Conservation (phyloP, 345 rosid species). For the Draba incana region DNA sequence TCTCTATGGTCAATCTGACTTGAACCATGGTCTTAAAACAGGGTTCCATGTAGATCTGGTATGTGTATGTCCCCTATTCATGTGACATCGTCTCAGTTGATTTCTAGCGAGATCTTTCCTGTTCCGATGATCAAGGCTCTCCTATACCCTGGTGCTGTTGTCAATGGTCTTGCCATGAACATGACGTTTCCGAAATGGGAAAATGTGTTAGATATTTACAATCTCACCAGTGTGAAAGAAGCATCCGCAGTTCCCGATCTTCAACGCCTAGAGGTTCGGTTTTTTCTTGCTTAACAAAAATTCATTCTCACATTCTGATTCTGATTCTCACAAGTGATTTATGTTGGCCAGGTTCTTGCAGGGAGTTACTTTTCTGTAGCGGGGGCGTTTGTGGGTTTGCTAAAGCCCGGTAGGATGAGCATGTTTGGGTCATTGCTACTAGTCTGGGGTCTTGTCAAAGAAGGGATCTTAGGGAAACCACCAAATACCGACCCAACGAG, state of each 20-base stretch:
- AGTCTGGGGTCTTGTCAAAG: slow-evolving; percentile 93
- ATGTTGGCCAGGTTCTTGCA: slow-evolving; percentile 72
- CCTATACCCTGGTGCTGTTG: slow-evolving; percentile 83
- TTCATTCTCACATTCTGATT: slow-evolving; percentile 16
- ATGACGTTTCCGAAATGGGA: slow-evolving; percentile 79
- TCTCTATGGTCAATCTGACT: neutral
- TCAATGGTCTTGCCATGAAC: slow-evolving; percentile 57
- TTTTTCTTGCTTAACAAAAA: neutral
- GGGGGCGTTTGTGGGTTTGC: slow-evolving; percentile 77
- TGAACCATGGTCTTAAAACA: slow-evolving; percentile 34
- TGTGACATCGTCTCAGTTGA: slow-evolving; percentile 92
- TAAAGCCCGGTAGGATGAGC: slow-evolving; percentile 93
- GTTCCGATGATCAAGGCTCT: slow-evolving; percentile 74
- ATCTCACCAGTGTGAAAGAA: slow-evolving; percentile 70
- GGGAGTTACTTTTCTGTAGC: slow-evolving; percentile 95
- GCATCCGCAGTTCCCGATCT: slow-evolving; percentile 81
- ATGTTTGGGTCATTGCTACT: slow-evolving; percentile 87
- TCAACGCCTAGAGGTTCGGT: slow-evolving; percentile 82
- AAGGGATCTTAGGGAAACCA: slow-evolving; percentile 84
- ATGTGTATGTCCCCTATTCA: slow-evolving; percentile 88
- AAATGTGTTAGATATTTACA: slow-evolving; percentile 61
- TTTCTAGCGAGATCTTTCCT: slow-evolving; percentile 92
- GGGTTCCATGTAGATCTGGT: slow-evolving; percentile 92
- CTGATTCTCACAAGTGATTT: neutral
- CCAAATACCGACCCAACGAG: slow-evolving; percentile 66